Evolutionary conservation across 352 stramenopile species (phyloP).

Genomic region (Phytophthora hybrid): DNA sequence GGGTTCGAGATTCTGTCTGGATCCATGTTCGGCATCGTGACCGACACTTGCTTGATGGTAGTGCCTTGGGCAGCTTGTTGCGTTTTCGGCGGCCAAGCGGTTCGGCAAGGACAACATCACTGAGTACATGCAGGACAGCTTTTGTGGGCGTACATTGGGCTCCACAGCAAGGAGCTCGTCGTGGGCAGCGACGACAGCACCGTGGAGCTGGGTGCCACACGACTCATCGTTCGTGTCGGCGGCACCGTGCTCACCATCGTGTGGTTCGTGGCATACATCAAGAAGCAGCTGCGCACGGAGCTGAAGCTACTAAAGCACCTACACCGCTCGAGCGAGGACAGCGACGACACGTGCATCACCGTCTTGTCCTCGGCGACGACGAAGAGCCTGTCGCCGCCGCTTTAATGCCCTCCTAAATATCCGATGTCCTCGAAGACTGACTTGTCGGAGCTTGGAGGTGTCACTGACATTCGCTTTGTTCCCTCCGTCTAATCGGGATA

Average conservation of each 20-base stretch:
- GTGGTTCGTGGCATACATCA: conserved; percentile 62
- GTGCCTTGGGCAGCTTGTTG: too few relatives aligned
- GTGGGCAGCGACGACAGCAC: conserved; percentile 18
- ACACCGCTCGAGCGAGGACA: conserved; percentile 34
- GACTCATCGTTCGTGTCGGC: conserved; percentile 37
- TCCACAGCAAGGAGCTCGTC: conserved; percentile 60
- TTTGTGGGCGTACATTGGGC: conserved; percentile 74
- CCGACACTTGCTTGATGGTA: conserved; percentile 62
- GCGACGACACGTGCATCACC: conserved; percentile 41
- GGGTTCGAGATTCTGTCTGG: conserved; percentile 72
- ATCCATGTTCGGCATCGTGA: conserved; percentile 68
- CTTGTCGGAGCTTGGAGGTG: too few relatives aligned
- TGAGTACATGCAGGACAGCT: conserved; percentile 63
- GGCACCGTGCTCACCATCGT: conserved; percentile 49
- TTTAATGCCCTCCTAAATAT: too few relatives aligned
- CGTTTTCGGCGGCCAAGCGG: too few relatives aligned
- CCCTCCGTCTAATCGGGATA: too few relatives aligned
- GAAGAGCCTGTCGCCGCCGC: too few relatives aligned
- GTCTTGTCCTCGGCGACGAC: conserved; percentile 40
- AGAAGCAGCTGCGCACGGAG: conserved; percentile 50
- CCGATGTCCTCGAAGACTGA: too few relatives aligned
- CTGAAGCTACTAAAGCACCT: conserved; percentile 43
- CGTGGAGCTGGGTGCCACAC: conserved; percentile 27
- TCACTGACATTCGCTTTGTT: too few relatives aligned
- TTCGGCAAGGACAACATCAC: conserved; percentile 58